Percentiles rank a stretch among this genome's conserved stretches.
These are phyloP conservation scores for Mucor sp. DNA, from an alignment of 371 early-diverging fungal species.

Conservation along the genomic window DNA sequence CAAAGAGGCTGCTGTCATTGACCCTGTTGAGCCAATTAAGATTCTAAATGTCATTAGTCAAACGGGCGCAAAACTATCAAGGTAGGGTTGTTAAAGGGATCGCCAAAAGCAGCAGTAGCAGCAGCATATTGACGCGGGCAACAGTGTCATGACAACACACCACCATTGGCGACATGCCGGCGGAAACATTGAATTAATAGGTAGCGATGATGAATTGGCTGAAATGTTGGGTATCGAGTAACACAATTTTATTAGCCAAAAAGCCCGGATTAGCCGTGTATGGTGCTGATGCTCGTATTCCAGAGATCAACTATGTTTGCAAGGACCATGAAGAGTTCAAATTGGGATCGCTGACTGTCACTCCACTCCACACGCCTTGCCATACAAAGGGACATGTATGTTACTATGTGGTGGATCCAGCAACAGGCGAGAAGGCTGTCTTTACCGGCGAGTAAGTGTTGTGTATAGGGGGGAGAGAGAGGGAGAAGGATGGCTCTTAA, in stretches of 20 bases:
- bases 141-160: slow-evolving; percentile 9
- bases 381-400: slow-evolving; percentile 91
- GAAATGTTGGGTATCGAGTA: slow-evolving; percentile 53
- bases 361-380: slow-evolving; percentile 78
- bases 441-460: slow-evolving; percentile 54
- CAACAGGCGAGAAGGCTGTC: slow-evolving; percentile 45
- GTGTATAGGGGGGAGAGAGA: too few relatives aligned
- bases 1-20: slow-evolving; percentile 59
- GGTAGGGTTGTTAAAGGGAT: slow-evolving; percentile 8
- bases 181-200: slow-evolving; percentile 65
- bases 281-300: slow-evolving; percentile 88
- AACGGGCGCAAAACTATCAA: slow-evolving; percentile 55
- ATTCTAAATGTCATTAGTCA: slow-evolving; percentile 48
- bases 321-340: slow-evolving; percentile 77
- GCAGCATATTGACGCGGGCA: neutral
- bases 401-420: slow-evolving; percentile 75
- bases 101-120: neutral
- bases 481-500: too few relatives aligned
- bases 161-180: slow-evolving; percentile 83
- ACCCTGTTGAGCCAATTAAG: slow-evolving; percentile 63
- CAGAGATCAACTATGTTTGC: slow-evolving; percentile 77
- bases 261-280: slow-evolving; percentile 78
- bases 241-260: slow-evolving; percentile 62
- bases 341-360: slow-evolving; percentile 69
- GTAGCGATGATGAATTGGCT: slow-evolving; percentile 7